These are phyloP conservation scores for Cercospora sojina DNA, from an alignment of 2,329 filamentous ascomycete species.

Conservation along the genomic window DNA sequence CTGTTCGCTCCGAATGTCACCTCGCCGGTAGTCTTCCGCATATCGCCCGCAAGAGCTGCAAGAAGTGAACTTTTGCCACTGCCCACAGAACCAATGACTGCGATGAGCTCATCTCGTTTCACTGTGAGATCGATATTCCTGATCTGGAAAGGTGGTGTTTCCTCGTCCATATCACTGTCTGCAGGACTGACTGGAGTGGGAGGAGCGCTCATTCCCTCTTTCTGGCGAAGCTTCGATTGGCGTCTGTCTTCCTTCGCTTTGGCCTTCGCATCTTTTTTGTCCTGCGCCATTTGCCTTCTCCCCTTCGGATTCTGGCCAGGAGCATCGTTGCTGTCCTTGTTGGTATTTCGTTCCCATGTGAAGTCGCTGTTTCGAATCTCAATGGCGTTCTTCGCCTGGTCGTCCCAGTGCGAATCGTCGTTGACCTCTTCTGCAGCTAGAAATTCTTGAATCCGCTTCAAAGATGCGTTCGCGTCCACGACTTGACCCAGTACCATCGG, in stretches of 20 bases:
- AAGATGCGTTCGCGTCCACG: conserved; percentile 82
- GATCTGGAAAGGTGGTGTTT: conserved; percentile 69
- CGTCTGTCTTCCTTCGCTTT: conserved; percentile 44
- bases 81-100: conserved; percentile 84
- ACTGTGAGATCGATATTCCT: conserved; percentile 66
- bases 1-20: conserved; percentile 74
- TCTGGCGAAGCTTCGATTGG: conserved; percentile 37
- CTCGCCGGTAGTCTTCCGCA: conserved; percentile 76
- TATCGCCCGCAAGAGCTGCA: conserved; percentile 86
- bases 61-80: conserved; percentile 89
- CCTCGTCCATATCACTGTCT: conserved; percentile 51
- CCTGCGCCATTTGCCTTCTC: conserved; percentile 42
- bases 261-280: conserved; percentile 46
- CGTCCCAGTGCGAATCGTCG: conserved; percentile 64
- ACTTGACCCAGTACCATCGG: conserved; percentile 86
- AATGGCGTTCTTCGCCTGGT: conserved; percentile 57
- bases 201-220: conserved; percentile 26
- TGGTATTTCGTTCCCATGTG: conserved; percentile 76
- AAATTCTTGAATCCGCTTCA: conserved; percentile 85
- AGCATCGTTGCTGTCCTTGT: conserved; percentile 41
- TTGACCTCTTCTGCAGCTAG: conserved; percentile 79
- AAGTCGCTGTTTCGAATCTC: conserved; percentile 72
- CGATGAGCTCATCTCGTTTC: conserved; percentile 73
- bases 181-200: conserved; percentile 25
- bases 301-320: conserved; percentile 34